Conservation (phyloP, 176 grass and related monocot genomes). For the Aechmea fasciata region DNA sequence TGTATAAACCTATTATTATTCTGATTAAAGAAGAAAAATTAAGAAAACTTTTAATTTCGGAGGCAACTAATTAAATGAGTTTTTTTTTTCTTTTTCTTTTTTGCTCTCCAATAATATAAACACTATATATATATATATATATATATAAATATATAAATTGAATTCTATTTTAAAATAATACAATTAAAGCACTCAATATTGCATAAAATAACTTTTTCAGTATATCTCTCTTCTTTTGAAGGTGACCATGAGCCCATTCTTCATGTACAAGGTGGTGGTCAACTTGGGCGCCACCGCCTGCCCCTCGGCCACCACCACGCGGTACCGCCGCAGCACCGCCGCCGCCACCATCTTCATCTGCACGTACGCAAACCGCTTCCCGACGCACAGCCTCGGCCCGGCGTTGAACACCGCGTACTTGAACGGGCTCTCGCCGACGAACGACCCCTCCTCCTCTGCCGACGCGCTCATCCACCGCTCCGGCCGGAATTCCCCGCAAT, state of each 20-base stretch:
- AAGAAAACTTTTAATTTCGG: no score
- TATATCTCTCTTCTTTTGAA: constrained; percentile 31
- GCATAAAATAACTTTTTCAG: no score
- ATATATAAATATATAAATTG: no score
- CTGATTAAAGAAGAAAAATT: no score
- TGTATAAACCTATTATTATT: no score
- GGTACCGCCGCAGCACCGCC: constrained; percentile 43
- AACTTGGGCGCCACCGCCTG: constrained; percentile 67
- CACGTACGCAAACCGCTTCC: constrained; percentile 79
- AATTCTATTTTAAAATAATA: no score
- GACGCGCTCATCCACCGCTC: constrained; percentile 45
- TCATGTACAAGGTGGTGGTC: constrained; percentile 83
- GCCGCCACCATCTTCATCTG: constrained; percentile 86
- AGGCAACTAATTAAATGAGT: no score
- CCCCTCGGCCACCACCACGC: constrained; percentile 39
- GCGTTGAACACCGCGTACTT: constrained; percentile 89
- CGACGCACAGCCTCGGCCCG: constrained; percentile 69
- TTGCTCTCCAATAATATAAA: no score
- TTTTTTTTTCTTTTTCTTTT: no score
- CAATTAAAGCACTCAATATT: no score
- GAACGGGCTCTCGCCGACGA: constrained; percentile 56
- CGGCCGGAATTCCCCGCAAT: constrained; percentile 54
- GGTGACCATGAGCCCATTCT: constrained; percentile 49
- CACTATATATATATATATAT: no score
- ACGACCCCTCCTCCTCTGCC: constrained; percentile 5